A percentile compares a stretch with the other conserved stretches of the same genome.
phyloP scores from a whole-genome alignment of 768 basidiomycete species.

The Trametes elegans region DNA sequence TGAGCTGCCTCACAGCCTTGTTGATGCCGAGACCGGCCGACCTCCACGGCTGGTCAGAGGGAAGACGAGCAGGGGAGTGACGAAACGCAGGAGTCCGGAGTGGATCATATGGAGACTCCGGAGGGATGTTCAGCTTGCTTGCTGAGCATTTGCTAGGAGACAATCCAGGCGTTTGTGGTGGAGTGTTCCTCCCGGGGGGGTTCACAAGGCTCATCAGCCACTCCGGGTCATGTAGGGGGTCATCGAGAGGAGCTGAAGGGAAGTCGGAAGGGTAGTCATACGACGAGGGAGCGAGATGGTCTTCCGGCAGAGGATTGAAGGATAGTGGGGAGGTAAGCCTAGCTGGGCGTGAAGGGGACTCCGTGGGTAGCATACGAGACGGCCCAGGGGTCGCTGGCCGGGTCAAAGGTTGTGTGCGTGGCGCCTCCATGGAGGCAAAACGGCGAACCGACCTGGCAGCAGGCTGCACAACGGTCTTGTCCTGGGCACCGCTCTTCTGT shows the following conservation, averaged over 20 bases:
- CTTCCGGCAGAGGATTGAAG: no score
- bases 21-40: constrained; percentile 56
- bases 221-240: no score
- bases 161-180: constrained; percentile 26
- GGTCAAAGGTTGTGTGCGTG: background rate
- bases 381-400: background rate
- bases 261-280: no score
- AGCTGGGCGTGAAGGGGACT: background rate
- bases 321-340: no score
- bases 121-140: constrained; percentile 31
- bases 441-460: constrained; percentile 1
- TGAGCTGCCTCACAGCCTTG: constrained; percentile 50
- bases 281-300: no score
- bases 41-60: constrained; percentile 81
- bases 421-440: background rate
- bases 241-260: no score
- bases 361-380: background rate
- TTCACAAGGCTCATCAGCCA: no score
- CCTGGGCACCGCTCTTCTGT: background rate
- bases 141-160: constrained; percentile 25
- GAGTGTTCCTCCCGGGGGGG: constrained; percentile 25
- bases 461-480: background rate
- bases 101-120: constrained; percentile 76
- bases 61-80: constrained; percentile 71
- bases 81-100: constrained; percentile 72